phyloP scores from a whole-genome alignment of 2,329 filamentous ascomycete genomes.

The Sporothrix brasiliensis region DNA sequence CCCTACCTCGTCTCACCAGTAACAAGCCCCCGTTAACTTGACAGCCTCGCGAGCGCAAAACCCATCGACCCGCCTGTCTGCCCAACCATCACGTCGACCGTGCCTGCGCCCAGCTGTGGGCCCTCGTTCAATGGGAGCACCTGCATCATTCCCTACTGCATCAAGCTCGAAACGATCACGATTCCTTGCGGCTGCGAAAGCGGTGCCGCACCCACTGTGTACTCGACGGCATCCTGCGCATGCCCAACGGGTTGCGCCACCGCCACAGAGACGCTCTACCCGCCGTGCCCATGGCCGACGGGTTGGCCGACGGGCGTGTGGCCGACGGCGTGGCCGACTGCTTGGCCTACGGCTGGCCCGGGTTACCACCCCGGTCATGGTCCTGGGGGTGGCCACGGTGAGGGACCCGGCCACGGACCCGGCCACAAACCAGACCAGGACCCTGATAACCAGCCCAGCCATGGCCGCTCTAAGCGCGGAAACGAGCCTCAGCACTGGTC shows the following conservation, averaged over 20 bases:
- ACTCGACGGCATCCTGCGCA: conserved; percentile 26
- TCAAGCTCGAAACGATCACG: background rate
- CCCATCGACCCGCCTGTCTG: conserved; percentile 18
- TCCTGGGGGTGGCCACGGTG: background rate
- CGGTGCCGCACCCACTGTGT: conserved; percentile 22
- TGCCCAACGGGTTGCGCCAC: conserved; percentile 33
- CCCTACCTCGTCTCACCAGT: background rate
- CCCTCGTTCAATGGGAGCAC: background rate
- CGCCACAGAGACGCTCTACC: conserved; percentile 23
- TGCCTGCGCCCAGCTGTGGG: conserved; percentile 23
- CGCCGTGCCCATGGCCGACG: conserved; percentile 28
- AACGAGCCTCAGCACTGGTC: background rate
- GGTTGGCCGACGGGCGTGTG: background rate
- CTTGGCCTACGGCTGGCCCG: background rate
- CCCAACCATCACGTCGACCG: conserved; percentile 22
- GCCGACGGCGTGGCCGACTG: background rate
- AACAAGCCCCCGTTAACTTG: background rate
- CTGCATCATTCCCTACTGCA: conserved; percentile 23
- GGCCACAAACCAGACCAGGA: background rate
- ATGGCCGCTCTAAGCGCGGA: conserved; percentile 9
- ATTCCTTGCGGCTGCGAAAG: conserved; percentile 30
- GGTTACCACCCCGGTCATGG: conserved; percentile 3
- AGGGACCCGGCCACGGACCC: background rate
- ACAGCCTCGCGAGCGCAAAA: conserved; percentile 17
- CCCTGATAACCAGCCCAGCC: background rate